Percentiles rank a stretch among this genome's conserved stretches.
phyloP scores from a whole-genome alignment of 768 basidiomycete species.

The Amyloporia xantha region DNA sequence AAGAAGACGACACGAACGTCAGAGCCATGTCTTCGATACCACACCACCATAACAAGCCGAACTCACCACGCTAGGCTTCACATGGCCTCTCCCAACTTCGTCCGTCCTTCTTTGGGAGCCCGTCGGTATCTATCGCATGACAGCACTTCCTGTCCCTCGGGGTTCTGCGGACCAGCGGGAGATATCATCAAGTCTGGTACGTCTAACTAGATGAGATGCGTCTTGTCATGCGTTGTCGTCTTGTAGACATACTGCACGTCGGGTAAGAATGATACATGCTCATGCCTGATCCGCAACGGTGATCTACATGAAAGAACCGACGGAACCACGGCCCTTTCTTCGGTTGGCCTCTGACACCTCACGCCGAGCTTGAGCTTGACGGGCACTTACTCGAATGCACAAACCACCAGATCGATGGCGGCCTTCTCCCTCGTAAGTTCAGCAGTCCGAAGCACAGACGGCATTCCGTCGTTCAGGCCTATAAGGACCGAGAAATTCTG shows the following conservation, averaged over 20 bases:
- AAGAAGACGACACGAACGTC: neutral
- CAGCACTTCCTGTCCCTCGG: neutral
- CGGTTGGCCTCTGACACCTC: no score
- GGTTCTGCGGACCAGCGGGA: neutral
- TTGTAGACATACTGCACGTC: no score
- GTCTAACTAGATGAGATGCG: no score
- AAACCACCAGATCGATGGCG: neutral
- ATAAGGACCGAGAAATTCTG: neutral
- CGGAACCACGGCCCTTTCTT: no score
- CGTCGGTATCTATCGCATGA: neutral
- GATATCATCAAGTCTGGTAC: neutral
- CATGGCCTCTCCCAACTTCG: neutral
- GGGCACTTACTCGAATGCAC: neutral
- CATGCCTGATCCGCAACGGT: no score
- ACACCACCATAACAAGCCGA: no score
- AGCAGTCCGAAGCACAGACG: neutral
- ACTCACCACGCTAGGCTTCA: no score
- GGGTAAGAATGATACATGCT: no score
- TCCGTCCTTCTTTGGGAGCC: neutral
- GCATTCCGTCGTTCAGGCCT: neutral
- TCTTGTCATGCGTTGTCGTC: no score
- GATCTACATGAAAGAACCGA: no score
- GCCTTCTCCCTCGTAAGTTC: neutral
- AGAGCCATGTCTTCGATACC: neutral
- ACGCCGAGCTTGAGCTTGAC: neutral